Percentiles rank a stretch among this genome's conserved stretches.
Conservation (phyloP, 805 yeast species). For the Candida pseudoglaebosa region DNA sequence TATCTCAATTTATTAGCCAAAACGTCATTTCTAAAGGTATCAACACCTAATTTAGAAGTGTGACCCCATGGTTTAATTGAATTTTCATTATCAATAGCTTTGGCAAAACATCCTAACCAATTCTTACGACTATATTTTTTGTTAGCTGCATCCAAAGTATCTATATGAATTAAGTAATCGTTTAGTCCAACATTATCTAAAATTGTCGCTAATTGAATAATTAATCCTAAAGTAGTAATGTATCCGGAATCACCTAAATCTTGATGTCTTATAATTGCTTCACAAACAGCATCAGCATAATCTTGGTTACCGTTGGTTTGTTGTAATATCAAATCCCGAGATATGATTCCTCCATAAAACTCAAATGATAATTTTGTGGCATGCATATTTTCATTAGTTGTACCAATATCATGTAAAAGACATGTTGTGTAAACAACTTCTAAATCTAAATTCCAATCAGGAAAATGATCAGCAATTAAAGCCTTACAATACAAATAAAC, state of each 20-base stretch:
- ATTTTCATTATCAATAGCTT: slow-evolving; percentile 28
- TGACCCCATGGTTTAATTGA: slow-evolving; percentile 32
- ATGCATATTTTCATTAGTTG: slow-evolving; percentile 28
- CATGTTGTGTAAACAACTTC: slow-evolving; percentile 28
- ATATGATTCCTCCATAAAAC: slow-evolving; percentile 28
- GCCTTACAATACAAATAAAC: slow-evolving; percentile 27
- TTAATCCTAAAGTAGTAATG: slow-evolving; percentile 29
- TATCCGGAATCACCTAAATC: slow-evolving; percentile 29
- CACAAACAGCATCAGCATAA: slow-evolving; percentile 32
- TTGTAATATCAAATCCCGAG: slow-evolving; percentile 21
- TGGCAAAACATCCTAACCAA: slow-evolving; percentile 29
- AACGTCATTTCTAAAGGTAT: slow-evolving; percentile 23
- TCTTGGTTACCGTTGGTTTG: slow-evolving; percentile 19
- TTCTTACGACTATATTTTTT: slow-evolving; percentile 22
- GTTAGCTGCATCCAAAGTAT: slow-evolving; percentile 25
- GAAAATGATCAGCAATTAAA: slow-evolving; percentile 28
- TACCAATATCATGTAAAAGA: slow-evolving; percentile 32
- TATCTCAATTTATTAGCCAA: slow-evolving; percentile 21
- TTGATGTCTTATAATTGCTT: slow-evolving; percentile 33
- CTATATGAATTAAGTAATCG: slow-evolving; percentile 22
- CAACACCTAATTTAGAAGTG: slow-evolving; percentile 29
- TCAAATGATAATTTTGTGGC: slow-evolving; percentile 33
- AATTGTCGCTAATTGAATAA: slow-evolving; percentile 29
- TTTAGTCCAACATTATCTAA: slow-evolving; percentile 30
- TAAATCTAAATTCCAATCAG: slow-evolving; percentile 25